These are phyloP conservation scores for Solanum gracilifrons DNA, from an alignment of 257 asterid species.

Conservation along the genomic window DNA sequence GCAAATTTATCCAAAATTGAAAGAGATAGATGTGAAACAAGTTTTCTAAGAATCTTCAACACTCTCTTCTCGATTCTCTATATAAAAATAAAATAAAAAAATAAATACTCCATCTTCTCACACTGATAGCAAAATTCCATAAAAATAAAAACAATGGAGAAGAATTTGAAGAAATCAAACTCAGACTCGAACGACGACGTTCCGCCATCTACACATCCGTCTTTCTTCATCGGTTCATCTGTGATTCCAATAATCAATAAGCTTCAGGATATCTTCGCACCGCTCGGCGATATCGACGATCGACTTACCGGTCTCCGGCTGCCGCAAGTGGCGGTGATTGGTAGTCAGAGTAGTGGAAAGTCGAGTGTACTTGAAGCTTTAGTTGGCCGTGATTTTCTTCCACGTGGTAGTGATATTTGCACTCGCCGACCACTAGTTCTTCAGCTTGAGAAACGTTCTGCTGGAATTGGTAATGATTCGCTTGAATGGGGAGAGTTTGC, in stretches of 20 bases:
- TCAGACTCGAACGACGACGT: neutral
- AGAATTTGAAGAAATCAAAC: neutral
- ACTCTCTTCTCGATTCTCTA: too few species aligned
- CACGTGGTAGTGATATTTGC: slow-evolving; percentile 83
- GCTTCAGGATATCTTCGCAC: slow-evolving; percentile 82
- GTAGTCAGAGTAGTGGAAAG: slow-evolving; percentile 98
- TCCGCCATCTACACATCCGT: slow-evolving; percentile 3
- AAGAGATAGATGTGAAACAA: too few species aligned
- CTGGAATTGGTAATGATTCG: slow-evolving; percentile 33
- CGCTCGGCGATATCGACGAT: slow-evolving; percentile 56
- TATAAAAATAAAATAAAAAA: too few species aligned
- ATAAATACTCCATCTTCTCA: neutral
- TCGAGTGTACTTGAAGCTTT: slow-evolving; percentile 94
- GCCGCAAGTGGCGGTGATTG: slow-evolving; percentile 96
- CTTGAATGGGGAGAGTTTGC: slow-evolving; percentile 86
- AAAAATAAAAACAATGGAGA: neutral
- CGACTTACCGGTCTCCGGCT: slow-evolving; percentile 27
- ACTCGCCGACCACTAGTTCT: slow-evolving; percentile 84
- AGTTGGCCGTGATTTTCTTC: slow-evolving; percentile 94
- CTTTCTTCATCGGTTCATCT: slow-evolving; percentile 44
- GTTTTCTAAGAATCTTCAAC: too few species aligned
- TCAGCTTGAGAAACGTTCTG: slow-evolving; percentile 47
- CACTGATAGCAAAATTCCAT: neutral
- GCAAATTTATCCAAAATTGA: too few species aligned
- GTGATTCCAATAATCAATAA: slow-evolving; percentile 80